Conservation (phyloP, 2,329 filamentous ascomycete genomes). For the Colletotrichum sp. region DNA sequence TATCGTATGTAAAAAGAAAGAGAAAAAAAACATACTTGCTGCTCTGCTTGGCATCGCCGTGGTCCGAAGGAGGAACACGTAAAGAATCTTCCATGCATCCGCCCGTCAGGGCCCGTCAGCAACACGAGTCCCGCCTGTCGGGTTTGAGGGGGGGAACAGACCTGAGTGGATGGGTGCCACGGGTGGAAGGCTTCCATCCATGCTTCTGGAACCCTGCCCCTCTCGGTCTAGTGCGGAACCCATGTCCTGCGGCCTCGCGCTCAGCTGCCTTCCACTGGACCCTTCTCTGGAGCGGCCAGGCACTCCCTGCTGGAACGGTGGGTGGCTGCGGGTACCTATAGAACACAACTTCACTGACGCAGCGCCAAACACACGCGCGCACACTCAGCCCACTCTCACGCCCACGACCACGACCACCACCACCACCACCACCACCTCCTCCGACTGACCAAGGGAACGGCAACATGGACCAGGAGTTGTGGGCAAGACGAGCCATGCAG, state of each 20-base stretch:
- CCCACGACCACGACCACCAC: too few relatives aligned
- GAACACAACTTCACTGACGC: not conserved
- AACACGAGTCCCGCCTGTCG: not conserved
- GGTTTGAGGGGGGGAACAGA: not conserved
- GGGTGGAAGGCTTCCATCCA: not conserved
- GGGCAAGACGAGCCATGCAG: not conserved
- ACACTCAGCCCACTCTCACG: not conserved
- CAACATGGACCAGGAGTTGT: not conserved
- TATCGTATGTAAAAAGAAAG: not conserved
- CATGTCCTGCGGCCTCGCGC: not conserved
- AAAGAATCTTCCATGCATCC: constrained; percentile 16
- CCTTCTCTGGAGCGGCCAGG: not conserved
- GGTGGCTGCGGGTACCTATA: not conserved
- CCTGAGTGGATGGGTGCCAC: not conserved
- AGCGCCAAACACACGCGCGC: not conserved
- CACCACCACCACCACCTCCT: not conserved
- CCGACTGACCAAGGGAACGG: not conserved
- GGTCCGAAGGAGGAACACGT: constrained; percentile 8
- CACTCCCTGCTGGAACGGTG: not conserved
- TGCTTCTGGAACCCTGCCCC: constrained; percentile 17
- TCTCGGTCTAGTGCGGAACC: not conserved
- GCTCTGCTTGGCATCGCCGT: not conserved
- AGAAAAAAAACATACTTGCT: not conserved
- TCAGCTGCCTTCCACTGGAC: not conserved
- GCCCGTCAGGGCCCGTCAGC: not conserved